phyloP scores from a whole-genome alignment of 2,329 filamentous ascomycete genomes.

The Intubia oerlemansii region DNA sequence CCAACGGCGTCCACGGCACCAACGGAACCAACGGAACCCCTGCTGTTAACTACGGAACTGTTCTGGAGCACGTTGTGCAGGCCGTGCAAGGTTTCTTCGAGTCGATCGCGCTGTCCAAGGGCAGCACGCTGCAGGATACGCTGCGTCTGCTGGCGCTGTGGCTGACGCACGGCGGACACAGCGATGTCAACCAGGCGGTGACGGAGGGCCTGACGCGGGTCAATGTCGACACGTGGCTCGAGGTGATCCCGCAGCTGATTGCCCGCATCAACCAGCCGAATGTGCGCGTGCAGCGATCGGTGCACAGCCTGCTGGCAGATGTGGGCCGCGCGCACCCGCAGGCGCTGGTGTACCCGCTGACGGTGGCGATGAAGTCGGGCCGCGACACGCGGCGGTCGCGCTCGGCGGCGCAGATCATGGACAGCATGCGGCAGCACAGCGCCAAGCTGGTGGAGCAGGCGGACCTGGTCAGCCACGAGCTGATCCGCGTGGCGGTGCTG shows the following conservation, averaged over 20 bases:
- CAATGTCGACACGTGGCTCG: conserved; percentile 94
- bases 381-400: conserved; percentile 66
- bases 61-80: conserved; percentile 79
- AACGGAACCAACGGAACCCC: too few species aligned
- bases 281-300: conserved; percentile 64
- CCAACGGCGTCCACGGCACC: too few species aligned
- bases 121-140: conserved; percentile 89
- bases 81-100: conserved; percentile 94
- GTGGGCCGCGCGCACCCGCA: conserved; percentile 90
- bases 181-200: conserved; percentile 73
- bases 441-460: conserved; percentile 84
- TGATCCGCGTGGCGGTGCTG: conserved; percentile 87
- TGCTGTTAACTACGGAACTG: conserved; percentile 46
- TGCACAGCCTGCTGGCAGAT: conserved; percentile 80
- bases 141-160: conserved; percentile 80
- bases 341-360: conserved; percentile 88
- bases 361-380: conserved; percentile 88
- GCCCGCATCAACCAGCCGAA: conserved; percentile 95
- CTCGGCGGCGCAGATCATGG: conserved; percentile 87
- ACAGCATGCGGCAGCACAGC: conserved; percentile 92
- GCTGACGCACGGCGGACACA: conserved; percentile 81
- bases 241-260: conserved; percentile 94
- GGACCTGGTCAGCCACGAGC: conserved; percentile 82
- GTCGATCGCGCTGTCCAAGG: conserved; percentile 78
- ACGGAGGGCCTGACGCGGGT: conserved; percentile 81